phyloP scores from a whole-genome alignment of 192 early-diverging fungal species.

The Backusella sp. region DNA sequence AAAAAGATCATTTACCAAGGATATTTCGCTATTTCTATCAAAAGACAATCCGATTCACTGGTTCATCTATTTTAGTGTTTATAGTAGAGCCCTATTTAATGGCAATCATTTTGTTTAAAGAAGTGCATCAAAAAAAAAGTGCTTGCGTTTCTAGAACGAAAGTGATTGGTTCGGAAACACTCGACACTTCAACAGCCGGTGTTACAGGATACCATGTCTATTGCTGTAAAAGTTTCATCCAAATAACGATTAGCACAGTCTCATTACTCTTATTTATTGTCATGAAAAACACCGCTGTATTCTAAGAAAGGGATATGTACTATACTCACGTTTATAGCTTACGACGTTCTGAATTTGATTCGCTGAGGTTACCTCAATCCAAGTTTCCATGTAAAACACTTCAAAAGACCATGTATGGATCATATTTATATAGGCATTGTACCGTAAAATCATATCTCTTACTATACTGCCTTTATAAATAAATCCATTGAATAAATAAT shows the following conservation, averaged over 20 bases:
- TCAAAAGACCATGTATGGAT: no score
- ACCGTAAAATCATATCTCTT: not conserved
- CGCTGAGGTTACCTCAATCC: not conserved
- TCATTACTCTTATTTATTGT: not conserved
- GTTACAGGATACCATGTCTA: not conserved
- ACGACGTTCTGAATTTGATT: not conserved
- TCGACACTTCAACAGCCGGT: not conserved
- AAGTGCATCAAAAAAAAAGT: not conserved
- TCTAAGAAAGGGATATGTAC: not conserved
- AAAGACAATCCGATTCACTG: not conserved
- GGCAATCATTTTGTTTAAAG: not conserved
- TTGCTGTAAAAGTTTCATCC: not conserved
- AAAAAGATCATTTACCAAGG: not conserved
- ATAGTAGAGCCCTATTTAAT: not conserved
- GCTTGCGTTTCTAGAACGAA: not conserved
- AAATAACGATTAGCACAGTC: not conserved
- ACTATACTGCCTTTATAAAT: not conserved
- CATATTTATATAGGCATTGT: no score
- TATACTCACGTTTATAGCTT: not conserved
- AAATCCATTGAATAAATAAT: not conserved
- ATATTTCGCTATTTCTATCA: not conserved
- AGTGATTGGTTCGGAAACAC: not conserved
- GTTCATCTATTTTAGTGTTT: not conserved
- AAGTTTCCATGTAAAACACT: not conserved
- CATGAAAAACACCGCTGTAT: not conserved